Percentiles rank a stretch among this genome's conserved stretches.
phyloP scores from a whole-genome alignment of 345 rosid species.

The Hirschfeldia incana region DNA sequence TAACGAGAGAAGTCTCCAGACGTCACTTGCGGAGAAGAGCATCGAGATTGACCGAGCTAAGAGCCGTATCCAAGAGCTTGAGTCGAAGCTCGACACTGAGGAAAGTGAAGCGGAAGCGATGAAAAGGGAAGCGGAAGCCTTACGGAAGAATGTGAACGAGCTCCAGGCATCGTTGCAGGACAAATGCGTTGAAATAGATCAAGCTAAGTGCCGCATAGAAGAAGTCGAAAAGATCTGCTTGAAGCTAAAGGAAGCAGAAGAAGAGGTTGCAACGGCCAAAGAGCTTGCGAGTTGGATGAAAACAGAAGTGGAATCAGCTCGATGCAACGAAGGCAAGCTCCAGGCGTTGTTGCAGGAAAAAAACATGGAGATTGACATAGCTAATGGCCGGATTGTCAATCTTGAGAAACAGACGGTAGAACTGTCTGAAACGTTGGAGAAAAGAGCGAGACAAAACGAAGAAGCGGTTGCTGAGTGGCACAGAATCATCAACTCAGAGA shows the following conservation, averaged over 20 bases:
- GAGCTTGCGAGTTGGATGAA: slow-evolving; percentile 30
- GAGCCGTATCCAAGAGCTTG: slow-evolving; percentile 40
- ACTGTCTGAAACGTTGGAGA: slow-evolving; percentile 25
- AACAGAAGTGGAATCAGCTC: slow-evolving; percentile 14
- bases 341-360: slow-evolving; percentile 34
- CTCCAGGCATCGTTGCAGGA: slow-evolving; percentile 37
- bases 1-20: slow-evolving; percentile 31
- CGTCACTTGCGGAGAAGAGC: slow-evolving; percentile 39
- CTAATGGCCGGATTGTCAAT: slow-evolving; percentile 12
- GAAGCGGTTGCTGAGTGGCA: slow-evolving; percentile 21
- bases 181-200: slow-evolving; percentile 27
- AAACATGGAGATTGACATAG: slow-evolving; percentile 32
- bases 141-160: slow-evolving; percentile 25
- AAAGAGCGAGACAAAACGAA: slow-evolving; percentile 30
- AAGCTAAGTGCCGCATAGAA: slow-evolving; percentile 36
- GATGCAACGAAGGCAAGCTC: slow-evolving; percentile 31
- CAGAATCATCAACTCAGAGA: slow-evolving; percentile 28
- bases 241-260: slow-evolving; percentile 34
- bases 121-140: slow-evolving; percentile 32
- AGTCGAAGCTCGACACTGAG: slow-evolving; percentile 31
- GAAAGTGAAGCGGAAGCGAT: slow-evolving; percentile 31
- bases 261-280: slow-evolving; percentile 37
- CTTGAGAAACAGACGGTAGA: slow-evolving; percentile 39
- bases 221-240: slow-evolving; percentile 38
- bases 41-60: slow-evolving; percentile 27